Percentiles rank a stretch among this genome's conserved stretches.
These are phyloP conservation scores for Rhizopogon sp. DNA, from an alignment of 768 basidiomycete genomes.

Conservation along the genomic window DNA sequence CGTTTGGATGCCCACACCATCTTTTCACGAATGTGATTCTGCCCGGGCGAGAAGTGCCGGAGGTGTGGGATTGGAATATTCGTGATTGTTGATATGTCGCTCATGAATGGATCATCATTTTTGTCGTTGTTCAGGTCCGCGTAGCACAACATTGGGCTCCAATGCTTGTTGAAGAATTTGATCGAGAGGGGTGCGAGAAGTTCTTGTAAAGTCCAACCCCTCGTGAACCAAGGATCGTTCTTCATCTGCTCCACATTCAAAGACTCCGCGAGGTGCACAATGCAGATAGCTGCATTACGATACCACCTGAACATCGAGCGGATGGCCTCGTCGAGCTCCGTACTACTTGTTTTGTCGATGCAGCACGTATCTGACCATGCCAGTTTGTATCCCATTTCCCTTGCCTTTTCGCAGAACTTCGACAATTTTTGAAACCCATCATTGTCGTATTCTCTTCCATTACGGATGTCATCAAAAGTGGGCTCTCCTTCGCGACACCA, in stretches of 20 bases:
- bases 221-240: conserved; percentile 7
- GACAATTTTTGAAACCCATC: not conserved
- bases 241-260: not conserved
- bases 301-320: conserved; percentile 13
- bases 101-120: not conserved
- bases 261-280: conserved; percentile 4
- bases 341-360: conserved; percentile 7
- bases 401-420: conserved; percentile 1
- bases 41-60: not conserved
- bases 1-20: conserved; percentile 18
- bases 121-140: not conserved
- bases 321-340: conserved; percentile 11
- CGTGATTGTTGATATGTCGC: not conserved
- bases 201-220: conserved; percentile 7
- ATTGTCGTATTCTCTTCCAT: not conserved
- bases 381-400: not conserved
- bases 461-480: conserved; percentile 13
- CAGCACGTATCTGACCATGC: conserved; percentile 10
- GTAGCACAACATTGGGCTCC: not conserved
- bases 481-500: conserved; percentile 17
- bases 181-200: not conserved
- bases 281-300: conserved; percentile 8
- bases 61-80: conserved; percentile 1
- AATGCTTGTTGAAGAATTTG: not conserved
- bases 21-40: conserved; percentile 6